A percentile compares a stretch with the other conserved stretches of the same genome.
Conservation (phyloP, 2,329 filamentous ascomycete genomes). For the Exophiala oligosperma region DNA sequence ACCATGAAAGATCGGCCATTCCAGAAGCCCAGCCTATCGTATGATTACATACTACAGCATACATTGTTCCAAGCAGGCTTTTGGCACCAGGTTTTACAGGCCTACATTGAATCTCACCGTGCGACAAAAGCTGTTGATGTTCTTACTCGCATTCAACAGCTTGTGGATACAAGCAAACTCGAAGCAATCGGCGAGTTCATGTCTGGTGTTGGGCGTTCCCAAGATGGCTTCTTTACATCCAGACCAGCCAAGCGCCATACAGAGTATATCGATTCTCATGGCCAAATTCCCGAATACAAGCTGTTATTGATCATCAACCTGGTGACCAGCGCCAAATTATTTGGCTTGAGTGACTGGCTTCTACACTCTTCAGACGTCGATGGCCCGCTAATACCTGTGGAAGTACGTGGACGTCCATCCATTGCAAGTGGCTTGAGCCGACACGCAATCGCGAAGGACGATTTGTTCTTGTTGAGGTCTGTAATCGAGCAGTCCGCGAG, state of each 20-base stretch:
- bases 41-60: constrained; percentile 19
- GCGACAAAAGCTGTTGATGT: constrained; percentile 20
- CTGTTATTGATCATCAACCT: constrained; percentile 55
- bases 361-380: constrained; percentile 54
- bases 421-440: constrained; percentile 55
- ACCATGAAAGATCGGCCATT: background rate
- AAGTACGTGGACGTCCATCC: constrained; percentile 47
- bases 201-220: constrained; percentile 1
- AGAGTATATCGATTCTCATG: constrained; percentile 27
- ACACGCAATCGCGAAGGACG: constrained; percentile 54
- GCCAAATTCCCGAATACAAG: constrained; percentile 28
- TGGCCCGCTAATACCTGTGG: constrained; percentile 51
- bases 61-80: constrained; percentile 30
- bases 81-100: constrained; percentile 42
- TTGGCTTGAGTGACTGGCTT: constrained; percentile 55
- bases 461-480: constrained; percentile 27
- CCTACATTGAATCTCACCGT: constrained; percentile 31
- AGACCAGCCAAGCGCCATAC: constrained; percentile 3
- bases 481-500: constrained; percentile 3
- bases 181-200: constrained; percentile 27
- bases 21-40: constrained; percentile 3
- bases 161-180: constrained; percentile 45
- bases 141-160: constrained; percentile 31
- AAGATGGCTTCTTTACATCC: constrained; percentile 17
- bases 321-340: constrained; percentile 46